phyloP scores from a whole-genome alignment of 2,329 filamentous ascomycete species.

The Fusarium goolgardi region DNA sequence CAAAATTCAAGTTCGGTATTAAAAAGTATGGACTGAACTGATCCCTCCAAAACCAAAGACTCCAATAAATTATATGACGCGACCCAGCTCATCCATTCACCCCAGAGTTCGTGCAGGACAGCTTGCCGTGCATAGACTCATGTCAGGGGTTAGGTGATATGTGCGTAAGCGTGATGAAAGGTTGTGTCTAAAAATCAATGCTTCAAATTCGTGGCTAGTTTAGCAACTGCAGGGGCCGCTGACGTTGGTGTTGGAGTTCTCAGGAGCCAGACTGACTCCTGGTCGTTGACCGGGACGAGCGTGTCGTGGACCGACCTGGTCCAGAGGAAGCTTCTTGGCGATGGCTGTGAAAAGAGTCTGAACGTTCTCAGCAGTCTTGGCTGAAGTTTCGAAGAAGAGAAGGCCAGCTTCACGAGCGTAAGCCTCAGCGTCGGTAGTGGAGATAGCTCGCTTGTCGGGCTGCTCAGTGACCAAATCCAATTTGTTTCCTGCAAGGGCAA shows the following conservation, averaged over 20 bases:
- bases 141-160: conserved; percentile 42
- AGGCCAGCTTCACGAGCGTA: conserved; percentile 94
- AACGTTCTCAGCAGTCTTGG: conserved; percentile 97
- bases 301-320: conserved; percentile 93
- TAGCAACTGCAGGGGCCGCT: conserved; percentile 69
- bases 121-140: conserved; percentile 45
- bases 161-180: conserved; percentile 37
- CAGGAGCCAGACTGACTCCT: conserved; percentile 67
- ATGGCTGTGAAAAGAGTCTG: conserved; percentile 96
- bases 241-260: conserved; percentile 68
- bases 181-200: conserved; percentile 39
- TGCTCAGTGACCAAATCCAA: conserved; percentile 93
- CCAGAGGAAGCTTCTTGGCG: conserved; percentile 95
- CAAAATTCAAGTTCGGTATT: conserved; percentile 51
- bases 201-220: conserved; percentile 35
- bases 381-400: conserved; percentile 98
- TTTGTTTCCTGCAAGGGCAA: conserved; percentile 97
- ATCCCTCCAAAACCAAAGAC: conserved; percentile 56
- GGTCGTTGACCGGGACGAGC: conserved; percentile 73
- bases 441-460: conserved; percentile 94
- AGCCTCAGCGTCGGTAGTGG: conserved; percentile 89
- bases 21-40: conserved; percentile 53
- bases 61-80: conserved; percentile 55
- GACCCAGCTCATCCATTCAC: conserved; percentile 47
- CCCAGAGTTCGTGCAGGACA: conserved; percentile 43